A percentile compares a stretch with the other conserved stretches of the same genome.
Conservation (phyloP, 306 rosid species). For the Gynostemma pentaphyllum region DNA sequence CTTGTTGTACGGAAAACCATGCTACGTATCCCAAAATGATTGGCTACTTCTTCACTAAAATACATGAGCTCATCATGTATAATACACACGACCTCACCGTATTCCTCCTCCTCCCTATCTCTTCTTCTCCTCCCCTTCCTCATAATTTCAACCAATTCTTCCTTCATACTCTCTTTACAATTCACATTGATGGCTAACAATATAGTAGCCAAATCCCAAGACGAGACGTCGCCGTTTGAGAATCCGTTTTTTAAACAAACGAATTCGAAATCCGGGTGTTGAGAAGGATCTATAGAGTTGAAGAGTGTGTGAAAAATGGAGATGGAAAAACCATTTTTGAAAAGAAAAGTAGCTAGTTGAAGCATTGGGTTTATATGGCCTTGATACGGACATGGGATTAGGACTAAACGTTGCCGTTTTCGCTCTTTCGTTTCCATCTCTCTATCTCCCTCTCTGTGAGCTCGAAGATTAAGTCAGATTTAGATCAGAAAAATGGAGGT, state of each 20-base stretch:
- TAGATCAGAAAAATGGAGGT: too few relatives aligned
- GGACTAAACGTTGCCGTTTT: neutral
- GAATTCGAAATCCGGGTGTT: constrained; percentile 14
- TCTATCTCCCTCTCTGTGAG: neutral
- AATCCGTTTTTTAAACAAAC: neutral
- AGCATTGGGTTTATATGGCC: constrained; percentile 27
- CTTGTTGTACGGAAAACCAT: neutral
- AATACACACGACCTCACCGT: constrained; percentile 20
- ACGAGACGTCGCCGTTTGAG: neutral
- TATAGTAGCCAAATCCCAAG: neutral
- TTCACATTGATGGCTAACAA: constrained; percentile 7
- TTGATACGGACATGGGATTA: constrained; percentile 17
- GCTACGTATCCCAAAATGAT: constrained; percentile 2
- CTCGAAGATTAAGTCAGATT: too few relatives aligned
- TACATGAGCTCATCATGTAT: constrained; percentile 26
- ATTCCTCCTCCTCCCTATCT: neutral
- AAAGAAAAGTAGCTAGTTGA: constrained; percentile 14
- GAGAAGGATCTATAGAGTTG: constrained; percentile 14
- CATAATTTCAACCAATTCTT: neutral
- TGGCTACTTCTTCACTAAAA: constrained; percentile 28
- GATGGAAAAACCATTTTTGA: constrained; percentile 19
- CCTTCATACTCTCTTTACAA: constrained; percentile 16
- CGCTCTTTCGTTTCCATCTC: neutral
- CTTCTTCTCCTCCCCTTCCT: neutral
- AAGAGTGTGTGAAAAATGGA: constrained; percentile 15